Base-by-base conservation (phyloP, 345 rosid genomes). In the Ceriops zippeliana region DNA sequence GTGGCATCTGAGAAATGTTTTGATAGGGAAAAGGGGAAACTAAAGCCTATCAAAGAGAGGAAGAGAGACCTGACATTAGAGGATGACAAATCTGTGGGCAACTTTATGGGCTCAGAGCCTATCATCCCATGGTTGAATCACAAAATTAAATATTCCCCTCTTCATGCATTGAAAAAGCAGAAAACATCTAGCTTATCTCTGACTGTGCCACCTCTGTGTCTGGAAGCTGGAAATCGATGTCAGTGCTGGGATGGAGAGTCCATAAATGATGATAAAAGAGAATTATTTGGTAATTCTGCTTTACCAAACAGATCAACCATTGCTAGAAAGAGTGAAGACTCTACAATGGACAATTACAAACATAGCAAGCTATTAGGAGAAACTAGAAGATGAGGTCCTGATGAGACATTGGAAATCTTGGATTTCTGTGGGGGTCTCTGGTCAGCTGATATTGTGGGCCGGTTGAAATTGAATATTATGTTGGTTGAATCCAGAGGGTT, bases 61-160 rank as follows among this genome's bases (percentile, higher is more conserved):
- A 81, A 68, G 74, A 82, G 69, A 76, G 75, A 78, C 62, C 64
- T 28, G 34, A 81, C 65, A 26, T 51, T 66, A 57, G 83, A 87
- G 70, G 89, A 87, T 85, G 89, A 85, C 66, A 79, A 76, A 73
- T 72, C 66, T 76, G 62, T 69, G 54, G 84, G 83, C 57, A 83
- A 77, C 37, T 73, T 72, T 72, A 81, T 85, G 88, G 98, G 91
- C 70, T 86, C 98, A 10, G 92, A 85, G 71, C 98, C 97, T 53
- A 93, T 93, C 71, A 93, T 89, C 77, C 86, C 96, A 0, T 93
- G 97, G 99, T 67, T 93, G 86, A 60, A 77, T 68, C 83, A 63
- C 51, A 81, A 81, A 60, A 75, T 77, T 63, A 89, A 89, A 78
- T 81, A 93, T 66, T 83, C 90, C 32, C 79, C 87, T 59, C 70